phyloP scores from a whole-genome alignment of 2,329 filamentous ascomycete species.

The Moelleriella libera region DNA sequence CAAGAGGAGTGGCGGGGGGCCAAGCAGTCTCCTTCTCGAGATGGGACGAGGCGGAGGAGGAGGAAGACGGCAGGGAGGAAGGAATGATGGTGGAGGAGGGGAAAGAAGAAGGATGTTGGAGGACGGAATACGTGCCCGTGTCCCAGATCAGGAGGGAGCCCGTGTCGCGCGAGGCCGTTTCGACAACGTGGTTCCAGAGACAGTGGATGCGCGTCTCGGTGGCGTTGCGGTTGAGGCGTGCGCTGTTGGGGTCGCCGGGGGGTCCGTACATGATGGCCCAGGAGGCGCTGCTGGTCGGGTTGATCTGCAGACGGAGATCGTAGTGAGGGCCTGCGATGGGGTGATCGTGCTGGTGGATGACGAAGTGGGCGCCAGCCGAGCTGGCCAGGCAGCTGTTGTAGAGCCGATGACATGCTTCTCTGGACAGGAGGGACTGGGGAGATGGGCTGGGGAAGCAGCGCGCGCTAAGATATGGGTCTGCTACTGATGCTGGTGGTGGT shows the following conservation, averaged over 20 bases:
- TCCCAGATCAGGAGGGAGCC: conserved; percentile 51
- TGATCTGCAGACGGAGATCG: conserved; percentile 58
- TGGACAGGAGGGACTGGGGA: too few relatives aligned
- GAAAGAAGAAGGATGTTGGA: conserved; percentile 12
- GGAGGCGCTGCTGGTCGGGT: conserved; percentile 48
- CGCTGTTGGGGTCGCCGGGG: conserved; percentile 42
- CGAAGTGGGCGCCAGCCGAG: conserved; percentile 37
- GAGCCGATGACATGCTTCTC: too few relatives aligned
- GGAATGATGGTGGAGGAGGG: background rate
- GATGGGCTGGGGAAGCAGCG: too few relatives aligned
- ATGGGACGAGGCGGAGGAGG: too few relatives aligned
- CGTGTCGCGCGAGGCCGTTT: conserved; percentile 37
- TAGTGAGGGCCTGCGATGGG: conserved; percentile 55
- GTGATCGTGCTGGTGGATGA: conserved; percentile 62
- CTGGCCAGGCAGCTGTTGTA: conserved; percentile 7
- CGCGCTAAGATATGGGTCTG: too few relatives aligned
- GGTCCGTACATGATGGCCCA: conserved; percentile 52
- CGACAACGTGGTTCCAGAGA: conserved; percentile 46
- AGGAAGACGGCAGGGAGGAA: too few relatives aligned
- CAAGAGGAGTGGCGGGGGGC: too few relatives aligned
- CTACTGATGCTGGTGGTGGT: conserved; percentile 18
- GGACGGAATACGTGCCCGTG: conserved; percentile 41
- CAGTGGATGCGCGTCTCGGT: conserved; percentile 49
- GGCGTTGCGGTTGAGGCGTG: conserved; percentile 40
- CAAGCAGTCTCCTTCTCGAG: too few relatives aligned